Percentiles rank a stretch among this genome's conserved stretches.
phyloP scores from a whole-genome alignment of 1,284 basidiomycete genomes.

The Rhodotorula glutinis region DNA sequence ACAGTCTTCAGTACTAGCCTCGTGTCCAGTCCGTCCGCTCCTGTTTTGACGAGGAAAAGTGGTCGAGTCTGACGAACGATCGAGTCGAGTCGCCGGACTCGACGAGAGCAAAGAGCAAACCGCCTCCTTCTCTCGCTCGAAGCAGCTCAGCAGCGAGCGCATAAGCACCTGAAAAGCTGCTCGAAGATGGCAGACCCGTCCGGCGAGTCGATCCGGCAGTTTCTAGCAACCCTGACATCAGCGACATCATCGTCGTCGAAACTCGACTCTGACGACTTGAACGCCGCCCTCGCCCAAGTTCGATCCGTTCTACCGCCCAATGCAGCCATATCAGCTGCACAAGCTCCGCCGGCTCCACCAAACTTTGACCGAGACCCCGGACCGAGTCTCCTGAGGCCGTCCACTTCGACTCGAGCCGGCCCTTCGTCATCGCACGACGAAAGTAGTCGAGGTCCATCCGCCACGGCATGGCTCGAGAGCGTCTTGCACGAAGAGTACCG shows the following conservation, averaged over 20 bases:
- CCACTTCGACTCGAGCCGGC: neutral
- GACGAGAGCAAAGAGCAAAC: too few relatives aligned
- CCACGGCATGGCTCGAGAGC: conserved; percentile 17
- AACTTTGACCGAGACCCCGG: conserved; percentile 17
- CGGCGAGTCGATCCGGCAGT: neutral
- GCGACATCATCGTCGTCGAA: neutral
- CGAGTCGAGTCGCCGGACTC: too few relatives aligned
- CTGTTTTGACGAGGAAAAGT: too few relatives aligned
- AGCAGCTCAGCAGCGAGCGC: too few relatives aligned
- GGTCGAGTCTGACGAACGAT: too few relatives aligned
- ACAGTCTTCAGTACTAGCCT: too few relatives aligned
- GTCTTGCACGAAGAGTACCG: conserved; percentile 8
- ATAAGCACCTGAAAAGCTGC: too few relatives aligned
- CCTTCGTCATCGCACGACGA: neutral
- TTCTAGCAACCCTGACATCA: neutral
- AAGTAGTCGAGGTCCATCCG: neutral
- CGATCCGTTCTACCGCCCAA: conserved; percentile 7
- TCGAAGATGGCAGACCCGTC: neutral
- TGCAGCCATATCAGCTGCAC: neutral
- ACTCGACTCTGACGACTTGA: neutral
- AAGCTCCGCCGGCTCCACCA: neutral
- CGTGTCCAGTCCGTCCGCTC: too few relatives aligned
- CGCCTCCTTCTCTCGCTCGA: too few relatives aligned
- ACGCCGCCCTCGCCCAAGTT: conserved; percentile 1
- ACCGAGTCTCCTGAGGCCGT: conserved; percentile 13